Conservation (phyloP, 192 early-diverging fungal genomes). For the Podila clonocystis region DNA sequence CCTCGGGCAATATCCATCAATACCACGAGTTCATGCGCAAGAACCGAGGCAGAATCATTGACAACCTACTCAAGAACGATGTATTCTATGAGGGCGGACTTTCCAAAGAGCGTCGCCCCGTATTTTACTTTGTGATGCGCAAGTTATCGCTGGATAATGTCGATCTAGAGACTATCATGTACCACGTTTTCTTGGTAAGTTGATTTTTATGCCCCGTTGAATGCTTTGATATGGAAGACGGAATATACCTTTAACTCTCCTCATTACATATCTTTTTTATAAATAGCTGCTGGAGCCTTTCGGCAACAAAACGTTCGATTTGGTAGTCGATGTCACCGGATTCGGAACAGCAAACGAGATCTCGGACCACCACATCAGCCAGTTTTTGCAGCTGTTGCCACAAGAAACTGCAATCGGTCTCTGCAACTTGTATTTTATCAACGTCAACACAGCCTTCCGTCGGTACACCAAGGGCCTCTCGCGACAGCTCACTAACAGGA, state of each 20-base stretch:
- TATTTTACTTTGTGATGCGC: constrained; percentile 88
- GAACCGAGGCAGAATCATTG: constrained; percentile 71
- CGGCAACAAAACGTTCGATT: constrained; percentile 76
- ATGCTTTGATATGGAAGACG: neutral
- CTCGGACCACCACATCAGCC: constrained; percentile 76
- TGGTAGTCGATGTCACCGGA: constrained; percentile 85
- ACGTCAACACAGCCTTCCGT: constrained; percentile 82
- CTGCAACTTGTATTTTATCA: constrained; percentile 79
- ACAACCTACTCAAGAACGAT: constrained; percentile 73
- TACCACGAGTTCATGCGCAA: constrained; percentile 80
- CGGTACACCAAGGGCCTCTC: constrained; percentile 72
- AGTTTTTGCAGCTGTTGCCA: constrained; percentile 80
- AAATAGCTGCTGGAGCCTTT: constrained; percentile 69
- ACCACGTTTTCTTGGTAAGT: constrained; percentile 74
- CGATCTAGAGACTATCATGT: constrained; percentile 87
- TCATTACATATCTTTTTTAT: neutral
- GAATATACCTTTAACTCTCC: neutral
- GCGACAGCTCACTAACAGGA: constrained; percentile 58
- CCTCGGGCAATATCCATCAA: constrained; percentile 32
- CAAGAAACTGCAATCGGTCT: constrained; percentile 71
- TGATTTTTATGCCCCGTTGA: neutral
- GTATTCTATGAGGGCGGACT: constrained; percentile 86
- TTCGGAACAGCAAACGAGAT: constrained; percentile 86
- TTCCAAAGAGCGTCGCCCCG: constrained; percentile 77
- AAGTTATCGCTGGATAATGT: constrained; percentile 77